Evolutionary conservation across 306 rosid species (phyloP).

Genomic region (Citrullus amarus): DNA sequence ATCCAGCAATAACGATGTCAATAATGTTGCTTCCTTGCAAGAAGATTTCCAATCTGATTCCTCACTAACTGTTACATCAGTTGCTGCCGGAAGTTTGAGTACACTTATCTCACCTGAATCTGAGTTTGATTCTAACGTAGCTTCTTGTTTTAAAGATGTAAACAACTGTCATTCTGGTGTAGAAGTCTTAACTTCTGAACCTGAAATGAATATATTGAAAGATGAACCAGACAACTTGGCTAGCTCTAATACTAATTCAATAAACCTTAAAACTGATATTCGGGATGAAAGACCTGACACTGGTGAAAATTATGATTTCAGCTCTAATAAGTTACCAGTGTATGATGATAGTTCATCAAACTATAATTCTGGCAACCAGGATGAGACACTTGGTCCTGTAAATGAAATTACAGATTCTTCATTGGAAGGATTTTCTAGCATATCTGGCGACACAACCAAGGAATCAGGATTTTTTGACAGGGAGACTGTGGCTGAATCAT

Average conservation of each 20-base stretch:
- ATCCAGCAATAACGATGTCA: conserved; percentile 30
- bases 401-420: conserved; percentile 19
- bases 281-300: conserved; percentile 32
- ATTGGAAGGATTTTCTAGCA: conserved; percentile 16
- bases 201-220: conserved; percentile 26
- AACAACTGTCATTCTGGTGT: conserved; percentile 28
- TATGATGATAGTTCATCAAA: conserved; percentile 25
- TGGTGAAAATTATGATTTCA: conserved; percentile 11
- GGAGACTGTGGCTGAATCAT: conserved; percentile 29
- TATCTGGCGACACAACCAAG: conserved; percentile 15
- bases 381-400: conserved; percentile 24
- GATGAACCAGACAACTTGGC: conserved; percentile 27
- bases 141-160: conserved; percentile 36
- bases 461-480: conserved; percentile 18
- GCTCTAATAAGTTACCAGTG: conserved; percentile 16
- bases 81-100: conserved; percentile 18
- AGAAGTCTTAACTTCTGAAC: conserved; percentile 33
- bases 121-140: conserved; percentile 36
- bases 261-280: conserved; percentile 25
- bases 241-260: conserved; percentile 21
- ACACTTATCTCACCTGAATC: conserved; percentile 28
- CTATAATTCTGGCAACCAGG: conserved; percentile 29
- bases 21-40: conserved; percentile 26
- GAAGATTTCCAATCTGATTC: conserved; percentile 31
- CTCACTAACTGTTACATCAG: conserved; percentile 28